A percentile compares a stretch with the other conserved stretches of the same genome.
These are phyloP conservation scores for Euphrasia arctica DNA, from an alignment of 305 asterid genomes.

Conservation along the genomic window DNA sequence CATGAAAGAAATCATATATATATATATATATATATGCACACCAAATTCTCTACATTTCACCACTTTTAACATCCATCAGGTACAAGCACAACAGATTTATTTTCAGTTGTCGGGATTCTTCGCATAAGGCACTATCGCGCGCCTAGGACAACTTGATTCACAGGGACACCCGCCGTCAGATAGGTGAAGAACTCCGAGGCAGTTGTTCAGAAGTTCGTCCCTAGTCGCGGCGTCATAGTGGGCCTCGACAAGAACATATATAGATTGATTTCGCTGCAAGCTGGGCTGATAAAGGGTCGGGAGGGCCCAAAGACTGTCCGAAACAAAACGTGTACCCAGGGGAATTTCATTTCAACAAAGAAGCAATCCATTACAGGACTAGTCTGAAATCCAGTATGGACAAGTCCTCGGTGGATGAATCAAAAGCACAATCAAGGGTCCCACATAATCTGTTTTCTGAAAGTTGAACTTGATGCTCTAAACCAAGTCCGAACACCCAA, in stretches of 20 bases:
- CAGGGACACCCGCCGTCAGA: conserved; percentile 42
- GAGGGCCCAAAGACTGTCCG: too few species aligned
- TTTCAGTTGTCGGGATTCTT: conserved; percentile 48
- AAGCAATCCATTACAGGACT: too few species aligned
- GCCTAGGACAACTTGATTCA: conserved; percentile 63
- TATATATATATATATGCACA: too few species aligned
- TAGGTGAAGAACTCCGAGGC: conserved; percentile 71
- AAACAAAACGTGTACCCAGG: too few species aligned
- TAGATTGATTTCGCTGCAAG: conserved; percentile 41
- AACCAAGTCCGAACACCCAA: conserved; percentile 59
- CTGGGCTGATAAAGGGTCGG: too few species aligned
- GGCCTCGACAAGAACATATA: conserved; percentile 58
- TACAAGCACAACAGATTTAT: conserved; percentile 15
- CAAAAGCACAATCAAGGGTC: conserved; percentile 44
- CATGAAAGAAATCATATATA: too few species aligned
- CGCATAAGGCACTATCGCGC: conserved; percentile 67
- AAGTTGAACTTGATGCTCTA: conserved; percentile 44
- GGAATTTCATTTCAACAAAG: too few species aligned
- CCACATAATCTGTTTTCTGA: conserved; percentile 65
- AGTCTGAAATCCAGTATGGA: too few species aligned
- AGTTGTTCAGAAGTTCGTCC: conserved; percentile 60
- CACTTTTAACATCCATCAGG: too few species aligned
- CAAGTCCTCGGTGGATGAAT: conserved; percentile 38
- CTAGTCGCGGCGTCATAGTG: conserved; percentile 46
- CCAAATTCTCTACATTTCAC: too few species aligned